Base-by-base conservation (phyloP, 768 basidiomycete species). In the Leccinum aurantiacum region DNA sequence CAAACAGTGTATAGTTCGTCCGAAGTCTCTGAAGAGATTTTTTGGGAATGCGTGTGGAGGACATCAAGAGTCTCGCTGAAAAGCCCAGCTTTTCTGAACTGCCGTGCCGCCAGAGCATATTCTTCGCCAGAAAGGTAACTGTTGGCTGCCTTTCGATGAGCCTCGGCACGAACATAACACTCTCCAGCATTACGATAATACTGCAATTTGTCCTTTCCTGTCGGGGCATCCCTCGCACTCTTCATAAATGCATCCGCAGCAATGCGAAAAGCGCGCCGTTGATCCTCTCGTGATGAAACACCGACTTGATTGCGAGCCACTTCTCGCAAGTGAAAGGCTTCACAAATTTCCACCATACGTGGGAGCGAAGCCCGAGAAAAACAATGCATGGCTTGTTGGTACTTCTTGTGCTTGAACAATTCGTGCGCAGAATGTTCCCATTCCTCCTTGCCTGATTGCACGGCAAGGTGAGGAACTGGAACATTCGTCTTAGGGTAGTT, bases 391-490 rank as follows among this genome's bases (percentile, higher is more conserved):
- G 87, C 84, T 60, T 87, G 82, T 3, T 75, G 65, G 61, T 82
- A 88, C 35, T 60, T 69, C 52, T 72, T 67, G 17, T 74, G 65
- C 7, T 72, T 63, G 65, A 83, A 84, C 3, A 83, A 61, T 7
- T 70, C 64, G 1, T 62, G 63, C 1, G 24, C 80, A 82, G 17
- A 71, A 78, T 24, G 65, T 4, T 70, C 75, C 82, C 82, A 83
- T 65, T 84, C 82, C 25, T 71, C 77, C 1, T 66, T 63, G 11
- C 80, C 78, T 4, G 87, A 89, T 0, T 80, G 74, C 2, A 79
- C 80, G 0, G 85, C 85, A 22, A 89, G 75, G 13, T 75, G 79
- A 2, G 84, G 85, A 37, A 83, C 77, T 2, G 84, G 85, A 31
- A 82, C 77, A 44, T 81, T 81, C 0, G 74, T 77, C 1, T 72